Percentiles rank a stretch among this genome's conserved stretches.
phyloP scores from a whole-genome alignment of 2,329 filamentous ascomycete genomes.

The Calonectria henricotiae region DNA sequence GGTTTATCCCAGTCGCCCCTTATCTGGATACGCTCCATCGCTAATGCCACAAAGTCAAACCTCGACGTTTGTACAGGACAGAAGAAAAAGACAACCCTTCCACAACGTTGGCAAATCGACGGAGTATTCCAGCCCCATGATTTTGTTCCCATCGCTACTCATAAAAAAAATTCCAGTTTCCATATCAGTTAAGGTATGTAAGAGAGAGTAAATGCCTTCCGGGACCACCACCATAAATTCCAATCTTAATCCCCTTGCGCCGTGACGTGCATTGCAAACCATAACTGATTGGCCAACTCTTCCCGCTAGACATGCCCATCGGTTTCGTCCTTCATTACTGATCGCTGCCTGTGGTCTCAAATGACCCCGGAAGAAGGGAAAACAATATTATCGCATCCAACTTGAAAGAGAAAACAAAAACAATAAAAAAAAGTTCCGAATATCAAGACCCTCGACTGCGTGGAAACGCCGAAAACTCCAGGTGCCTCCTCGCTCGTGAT shows the following conservation, averaged over 20 bases:
- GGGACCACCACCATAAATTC: slow-evolving; percentile 47
- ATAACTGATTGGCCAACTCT: slow-evolving; percentile 25
- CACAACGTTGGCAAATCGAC: slow-evolving; percentile 36
- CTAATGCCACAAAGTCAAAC: slow-evolving; percentile 50
- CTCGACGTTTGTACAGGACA: slow-evolving; percentile 51
- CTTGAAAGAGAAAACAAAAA: slow-evolving; percentile 37
- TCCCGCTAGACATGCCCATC: slow-evolving; percentile 33
- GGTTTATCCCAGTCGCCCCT: slow-evolving; percentile 38
- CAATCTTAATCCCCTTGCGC: slow-evolving; percentile 51
- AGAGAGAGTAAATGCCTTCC: slow-evolving; percentile 46
- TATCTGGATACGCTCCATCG: slow-evolving; percentile 46
- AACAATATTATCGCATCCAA: slow-evolving; percentile 54
- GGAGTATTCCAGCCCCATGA: slow-evolving; percentile 45
- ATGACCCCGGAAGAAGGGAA: slow-evolving; percentile 47
- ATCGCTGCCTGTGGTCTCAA: slow-evolving; percentile 47
- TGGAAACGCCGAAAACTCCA: slow-evolving; percentile 49
- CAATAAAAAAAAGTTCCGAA: slow-evolving; percentile 44
- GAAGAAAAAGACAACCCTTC: slow-evolving; percentile 45
- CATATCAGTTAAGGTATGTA: slow-evolving; percentile 49
- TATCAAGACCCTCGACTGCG: slow-evolving; percentile 46
- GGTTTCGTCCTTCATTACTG: slow-evolving; percentile 52
- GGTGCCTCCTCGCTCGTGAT: slow-evolving; percentile 41
- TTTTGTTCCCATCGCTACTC: slow-evolving; percentile 39
- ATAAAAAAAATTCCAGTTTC: slow-evolving; percentile 47
- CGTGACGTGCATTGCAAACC: slow-evolving; percentile 46